Conservation (phyloP, 768 basidiomycete species). For the Hebeloma cylindrosporum region DNA sequence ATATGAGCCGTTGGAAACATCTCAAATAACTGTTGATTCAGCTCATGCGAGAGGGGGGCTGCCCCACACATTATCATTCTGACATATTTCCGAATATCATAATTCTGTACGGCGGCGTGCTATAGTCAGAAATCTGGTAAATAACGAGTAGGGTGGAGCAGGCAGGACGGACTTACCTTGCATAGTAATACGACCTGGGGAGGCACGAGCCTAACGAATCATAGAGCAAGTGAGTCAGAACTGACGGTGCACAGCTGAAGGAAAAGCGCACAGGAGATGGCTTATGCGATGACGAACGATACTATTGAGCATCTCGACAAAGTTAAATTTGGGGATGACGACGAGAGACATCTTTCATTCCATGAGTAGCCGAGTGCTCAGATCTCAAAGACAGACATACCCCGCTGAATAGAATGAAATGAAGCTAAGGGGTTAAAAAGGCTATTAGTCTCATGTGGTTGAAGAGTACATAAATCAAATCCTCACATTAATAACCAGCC, state of each 20-base stretch:
- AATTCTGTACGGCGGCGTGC: constrained; percentile 53
- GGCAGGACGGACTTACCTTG: constrained; percentile 38
- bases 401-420: constrained; percentile 53
- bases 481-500: constrained; percentile 57
- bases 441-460: not conserved
- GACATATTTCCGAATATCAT: constrained; percentile 43
- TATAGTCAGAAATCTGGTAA: constrained; percentile 17
- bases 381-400: constrained; percentile 33
- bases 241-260: not conserved
- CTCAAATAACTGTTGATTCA: constrained; percentile 47
- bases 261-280: constrained; percentile 44
- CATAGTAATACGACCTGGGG: constrained; percentile 57
- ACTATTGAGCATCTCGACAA: constrained; percentile 59
- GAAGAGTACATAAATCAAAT: not conserved
- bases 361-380: not conserved
- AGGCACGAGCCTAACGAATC: constrained; percentile 47
- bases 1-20: constrained; percentile 54
- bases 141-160: not conserved
- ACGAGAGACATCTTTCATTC: constrained; percentile 48
- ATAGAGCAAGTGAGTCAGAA: not conserved
- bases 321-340: constrained; percentile 62
- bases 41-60: constrained; percentile 56
- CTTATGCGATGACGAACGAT: constrained; percentile 57
- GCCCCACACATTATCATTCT: constrained; percentile 56
- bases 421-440: constrained; percentile 40